These are phyloP conservation scores for Paramecium sonneborni DNA, from an alignment of 73 alveolate species.

Conservation along the genomic window DNA sequence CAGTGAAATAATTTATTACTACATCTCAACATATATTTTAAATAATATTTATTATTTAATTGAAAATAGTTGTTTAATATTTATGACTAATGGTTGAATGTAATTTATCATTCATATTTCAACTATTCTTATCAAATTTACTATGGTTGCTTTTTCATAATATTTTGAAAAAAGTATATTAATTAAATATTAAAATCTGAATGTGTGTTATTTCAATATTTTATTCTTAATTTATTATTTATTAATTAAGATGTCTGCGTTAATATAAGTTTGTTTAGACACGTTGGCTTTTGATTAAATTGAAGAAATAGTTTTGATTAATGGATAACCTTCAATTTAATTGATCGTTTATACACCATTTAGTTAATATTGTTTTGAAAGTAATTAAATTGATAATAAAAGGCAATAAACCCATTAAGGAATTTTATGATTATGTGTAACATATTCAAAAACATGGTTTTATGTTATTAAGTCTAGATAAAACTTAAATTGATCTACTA, in stretches of 20 bases:
- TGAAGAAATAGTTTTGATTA: neutral
- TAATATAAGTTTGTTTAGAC: conserved; percentile 7
- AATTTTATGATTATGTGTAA: neutral
- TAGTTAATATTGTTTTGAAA: conserved; percentile 32
- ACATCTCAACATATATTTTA: neutral
- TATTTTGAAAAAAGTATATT: conserved; percentile 30
- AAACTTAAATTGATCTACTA: neutral
- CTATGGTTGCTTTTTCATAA: neutral
- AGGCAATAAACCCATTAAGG: neutral
- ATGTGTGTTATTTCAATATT: neutral
- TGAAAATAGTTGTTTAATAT: neutral
- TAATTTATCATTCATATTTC: too few species aligned
- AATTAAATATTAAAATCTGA: neutral
- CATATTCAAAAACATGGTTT: neutral
- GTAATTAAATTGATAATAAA: neutral
- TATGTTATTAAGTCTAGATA: neutral
- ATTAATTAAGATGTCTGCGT: neutral
- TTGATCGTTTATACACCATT: neutral
- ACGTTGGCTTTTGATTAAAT: conserved; percentile 39
- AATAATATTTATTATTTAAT: neutral
- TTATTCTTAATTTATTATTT: neutral
- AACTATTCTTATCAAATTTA: too few species aligned
- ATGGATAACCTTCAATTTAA: neutral
- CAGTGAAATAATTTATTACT: neutral
- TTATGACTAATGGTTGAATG: too few species aligned